Conservation (phyloP, 345 rosid genomes). For the Salix purpurea region DNA sequence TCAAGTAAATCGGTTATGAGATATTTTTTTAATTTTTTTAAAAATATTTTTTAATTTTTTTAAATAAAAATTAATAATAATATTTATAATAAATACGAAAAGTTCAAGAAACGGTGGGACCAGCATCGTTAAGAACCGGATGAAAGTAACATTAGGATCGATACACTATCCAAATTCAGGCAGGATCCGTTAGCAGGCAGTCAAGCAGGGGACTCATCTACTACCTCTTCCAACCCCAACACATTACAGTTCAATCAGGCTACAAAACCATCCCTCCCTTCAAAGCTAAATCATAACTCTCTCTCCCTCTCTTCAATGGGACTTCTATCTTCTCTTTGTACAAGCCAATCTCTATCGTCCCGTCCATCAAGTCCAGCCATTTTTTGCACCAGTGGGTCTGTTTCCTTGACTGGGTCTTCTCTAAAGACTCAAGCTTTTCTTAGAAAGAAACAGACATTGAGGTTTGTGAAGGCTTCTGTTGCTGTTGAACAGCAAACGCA, state of each 20-base stretch:
- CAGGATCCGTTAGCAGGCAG: background rate
- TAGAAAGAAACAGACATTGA: slow-evolving; percentile 26
- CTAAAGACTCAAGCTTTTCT: slow-evolving; percentile 34
- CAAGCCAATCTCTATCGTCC: background rate
- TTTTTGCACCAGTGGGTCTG: slow-evolving; percentile 11
- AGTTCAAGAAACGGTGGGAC: background rate
- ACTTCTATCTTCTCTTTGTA: slow-evolving; percentile 2
- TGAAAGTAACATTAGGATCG: background rate
- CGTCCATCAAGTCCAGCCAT: background rate
- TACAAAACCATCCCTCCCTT: slow-evolving; percentile 2
- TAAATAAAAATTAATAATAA: too few relatives aligned
- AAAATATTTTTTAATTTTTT: too few relatives aligned
- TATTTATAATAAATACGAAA: too few relatives aligned
- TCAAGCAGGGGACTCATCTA: background rate
- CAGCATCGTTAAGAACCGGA: background rate
- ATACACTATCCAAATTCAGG: background rate
- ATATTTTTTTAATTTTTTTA: too few relatives aligned
- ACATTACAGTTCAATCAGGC: background rate
- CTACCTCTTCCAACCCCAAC: background rate
- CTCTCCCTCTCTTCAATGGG: background rate
- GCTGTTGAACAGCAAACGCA: slow-evolving; percentile 53
- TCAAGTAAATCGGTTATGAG: too few relatives aligned
- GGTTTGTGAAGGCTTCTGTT: slow-evolving; percentile 53
- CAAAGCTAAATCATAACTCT: background rate
- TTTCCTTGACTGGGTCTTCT: slow-evolving; percentile 40